Percentiles rank a stretch among this genome's conserved stretches.
phyloP scores from a whole-genome alignment of 768 basidiomycete species.

The Rhizopogon salebrosus region DNA sequence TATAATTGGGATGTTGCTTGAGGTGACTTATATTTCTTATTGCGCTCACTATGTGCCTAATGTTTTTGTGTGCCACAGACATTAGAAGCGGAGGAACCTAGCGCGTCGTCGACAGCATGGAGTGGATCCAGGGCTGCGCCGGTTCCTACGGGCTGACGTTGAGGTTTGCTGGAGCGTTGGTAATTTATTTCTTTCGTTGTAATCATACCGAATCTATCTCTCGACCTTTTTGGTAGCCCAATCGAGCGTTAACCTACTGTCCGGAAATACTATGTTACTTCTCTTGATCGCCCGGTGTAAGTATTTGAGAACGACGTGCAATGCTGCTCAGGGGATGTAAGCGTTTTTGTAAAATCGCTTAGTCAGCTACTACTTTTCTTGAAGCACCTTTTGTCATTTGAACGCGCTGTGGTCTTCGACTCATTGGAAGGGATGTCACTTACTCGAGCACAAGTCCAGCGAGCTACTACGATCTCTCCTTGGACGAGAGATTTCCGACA shows the following conservation, averaged over 20 bases:
- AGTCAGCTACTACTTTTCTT: background rate
- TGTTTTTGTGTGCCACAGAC: conserved; percentile 40
- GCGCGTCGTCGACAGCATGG: conserved; percentile 45
- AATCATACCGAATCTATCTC: conserved; percentile 2
- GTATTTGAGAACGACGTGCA: no score
- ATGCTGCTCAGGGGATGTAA: background rate
- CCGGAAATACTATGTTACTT: no score
- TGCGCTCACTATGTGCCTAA: background rate
- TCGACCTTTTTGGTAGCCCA: background rate
- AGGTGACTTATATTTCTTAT: conserved; percentile 41
- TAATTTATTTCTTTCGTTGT: conserved; percentile 7
- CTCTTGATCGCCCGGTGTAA: no score
- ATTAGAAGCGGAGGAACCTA: conserved; percentile 77
- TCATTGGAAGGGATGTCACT: conserved; percentile 19
- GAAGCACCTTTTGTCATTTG: no score
- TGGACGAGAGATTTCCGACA: conserved; percentile 69
- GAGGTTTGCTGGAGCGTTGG: background rate
- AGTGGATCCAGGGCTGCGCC: conserved; percentile 23
- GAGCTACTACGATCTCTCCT: conserved; percentile 45
- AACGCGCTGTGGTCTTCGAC: background rate
- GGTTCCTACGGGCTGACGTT: conserved; percentile 17
- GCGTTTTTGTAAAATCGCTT: background rate
- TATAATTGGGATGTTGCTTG: conserved; percentile 77
- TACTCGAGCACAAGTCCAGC: conserved; percentile 33
- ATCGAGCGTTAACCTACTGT: no score